Evolutionary conservation across 2,329 filamentous ascomycete genomes (phyloP).

Genomic region (Verticillium nubilum): DNA sequence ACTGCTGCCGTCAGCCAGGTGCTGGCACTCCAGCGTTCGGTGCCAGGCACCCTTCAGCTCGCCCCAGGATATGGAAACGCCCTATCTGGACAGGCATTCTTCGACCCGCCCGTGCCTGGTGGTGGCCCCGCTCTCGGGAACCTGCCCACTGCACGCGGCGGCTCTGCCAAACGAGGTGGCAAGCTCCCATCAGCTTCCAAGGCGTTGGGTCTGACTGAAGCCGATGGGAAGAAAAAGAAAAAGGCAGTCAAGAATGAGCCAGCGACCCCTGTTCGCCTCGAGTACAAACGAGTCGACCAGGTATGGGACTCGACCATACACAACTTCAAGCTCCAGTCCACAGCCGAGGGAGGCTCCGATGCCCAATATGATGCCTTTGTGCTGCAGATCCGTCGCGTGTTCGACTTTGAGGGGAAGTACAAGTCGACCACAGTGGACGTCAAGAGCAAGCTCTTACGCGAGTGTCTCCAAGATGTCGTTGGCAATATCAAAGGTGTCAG

Average conservation of each 20-base stretch:
- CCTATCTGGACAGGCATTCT: background rate
- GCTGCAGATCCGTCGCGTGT: slow-evolving; percentile 77
- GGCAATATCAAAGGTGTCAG: slow-evolving; percentile 73
- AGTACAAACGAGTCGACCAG: slow-evolving; percentile 48
- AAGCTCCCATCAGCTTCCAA: background rate
- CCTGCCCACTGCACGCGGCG: background rate
- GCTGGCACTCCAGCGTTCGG: background rate
- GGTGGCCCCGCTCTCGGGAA: background rate
- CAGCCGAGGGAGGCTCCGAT: slow-evolving; percentile 37
- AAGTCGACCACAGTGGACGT: slow-evolving; percentile 70
- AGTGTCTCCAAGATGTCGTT: slow-evolving; percentile 66
- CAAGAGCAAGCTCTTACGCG: slow-evolving; percentile 73
- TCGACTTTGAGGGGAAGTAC: slow-evolving; percentile 82
- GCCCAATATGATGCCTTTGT: slow-evolving; percentile 69
- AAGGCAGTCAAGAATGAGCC: background rate
- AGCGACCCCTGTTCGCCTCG: slow-evolving; percentile 6
- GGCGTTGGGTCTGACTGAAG: background rate
- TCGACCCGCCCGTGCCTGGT: background rate
- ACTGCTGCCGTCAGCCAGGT: background rate
- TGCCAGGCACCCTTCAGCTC: background rate
- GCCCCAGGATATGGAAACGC: background rate
- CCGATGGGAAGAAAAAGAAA: background rate
- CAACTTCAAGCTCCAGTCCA: slow-evolving; percentile 50
- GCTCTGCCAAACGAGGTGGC: background rate
- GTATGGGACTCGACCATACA: slow-evolving; percentile 47